Evolutionary conservation across 1,284 basidiomycete genomes (phyloP).

Genomic region (Malassezia dermatis): DNA sequence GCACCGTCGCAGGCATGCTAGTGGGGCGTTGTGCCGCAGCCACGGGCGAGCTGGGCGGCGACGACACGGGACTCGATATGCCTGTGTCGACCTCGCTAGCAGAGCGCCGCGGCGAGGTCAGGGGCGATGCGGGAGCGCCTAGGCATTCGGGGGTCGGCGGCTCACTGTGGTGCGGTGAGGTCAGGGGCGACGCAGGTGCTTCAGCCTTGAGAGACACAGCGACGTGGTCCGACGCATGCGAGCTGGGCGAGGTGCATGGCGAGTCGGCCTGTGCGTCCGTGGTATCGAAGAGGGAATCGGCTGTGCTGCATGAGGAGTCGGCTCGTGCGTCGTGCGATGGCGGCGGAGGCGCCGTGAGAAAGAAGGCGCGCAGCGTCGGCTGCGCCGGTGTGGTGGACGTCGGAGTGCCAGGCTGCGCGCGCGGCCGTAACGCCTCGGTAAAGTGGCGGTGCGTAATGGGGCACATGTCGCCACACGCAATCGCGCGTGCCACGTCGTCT

Average conservation of each 20-base stretch:
- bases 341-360: background rate
- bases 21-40: background rate
- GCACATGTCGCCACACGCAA: conserved; percentile 68
- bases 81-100: background rate
- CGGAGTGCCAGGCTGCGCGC: background rate
- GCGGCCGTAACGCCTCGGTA: background rate
- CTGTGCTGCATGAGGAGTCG: conserved; percentile 2
- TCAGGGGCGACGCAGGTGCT: conserved; percentile 1
- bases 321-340: background rate
- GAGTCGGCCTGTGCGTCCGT: background rate
- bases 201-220: background rate
- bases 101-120: background rate
- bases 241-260: conserved; percentile 6
- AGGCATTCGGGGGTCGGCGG: background rate
- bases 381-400: conserved; percentile 1
- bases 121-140: background rate
- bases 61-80: conserved; percentile 15
- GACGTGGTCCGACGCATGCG: background rate
- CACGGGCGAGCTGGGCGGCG: conserved; percentile 8
- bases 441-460: conserved; percentile 60
- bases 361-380: conserved; percentile 11
- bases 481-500: conserved; percentile 50
- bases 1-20: background rate
- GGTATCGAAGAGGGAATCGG: conserved; percentile 5
- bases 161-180: background rate